Evolutionary conservation across 2,329 filamentous ascomycete genomes (phyloP), one percentile per base, ranked within the genome.

Genomic region (Lachnellula arida): DNA sequence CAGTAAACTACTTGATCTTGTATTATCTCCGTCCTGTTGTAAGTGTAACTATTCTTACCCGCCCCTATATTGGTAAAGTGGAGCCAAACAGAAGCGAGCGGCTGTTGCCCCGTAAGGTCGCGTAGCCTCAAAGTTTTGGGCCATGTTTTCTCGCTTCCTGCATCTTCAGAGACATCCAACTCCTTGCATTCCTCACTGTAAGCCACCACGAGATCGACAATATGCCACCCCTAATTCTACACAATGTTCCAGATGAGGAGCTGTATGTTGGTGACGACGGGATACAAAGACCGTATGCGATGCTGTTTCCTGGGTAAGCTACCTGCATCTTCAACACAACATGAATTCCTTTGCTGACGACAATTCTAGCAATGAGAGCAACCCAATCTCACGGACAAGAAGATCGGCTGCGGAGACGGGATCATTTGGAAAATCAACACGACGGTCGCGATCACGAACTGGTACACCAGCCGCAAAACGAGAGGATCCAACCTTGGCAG

Each of bases 191-290:
- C 49, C 43, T 25, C 22, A 15, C 34, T 35, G 42, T 8, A 44
- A 28, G 28, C 46, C 6, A 14, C 32, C 23, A 39, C 40, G n/a
- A 25, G 32, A 37, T 32, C 43, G 35, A 23, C 49, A 67, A 60
- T 61, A 86, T 86, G 82, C 79, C 82, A 55, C 84, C 84, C 63
- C 74, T 87, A 56, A 86, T 87, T 66, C 74, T 87, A 35, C 84
- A 87, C 68, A 86, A 86, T 68, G 84, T 87, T 60, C 83, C 84
- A 55, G 84, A 87, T 62, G 84, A 87, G 50, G 84, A 87, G 68
- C 80, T 84, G 49, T 87, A 86, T 68, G 73, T 82, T 5, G 84
- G 84, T 55, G 81, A 85, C 52, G 84, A 87, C 71, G 84, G 84
- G 59, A 69, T 86, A 60, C 81, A 81, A 69, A 75, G 84, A 59